These are phyloP conservation scores for Solanum bulbocastanum DNA, from an alignment of 257 asterid genomes.

Conservation along the genomic window DNA sequence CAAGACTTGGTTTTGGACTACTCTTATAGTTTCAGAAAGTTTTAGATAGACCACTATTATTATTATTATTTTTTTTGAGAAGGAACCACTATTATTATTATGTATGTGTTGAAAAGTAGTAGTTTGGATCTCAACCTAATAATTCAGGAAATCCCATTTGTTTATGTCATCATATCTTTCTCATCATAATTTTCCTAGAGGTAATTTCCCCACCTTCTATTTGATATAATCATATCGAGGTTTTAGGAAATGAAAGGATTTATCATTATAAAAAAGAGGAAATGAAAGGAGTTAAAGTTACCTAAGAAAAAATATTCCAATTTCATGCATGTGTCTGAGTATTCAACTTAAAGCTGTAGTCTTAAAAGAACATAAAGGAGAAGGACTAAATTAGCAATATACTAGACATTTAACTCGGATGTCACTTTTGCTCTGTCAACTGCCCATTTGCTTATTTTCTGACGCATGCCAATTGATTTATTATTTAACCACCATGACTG, in stretches of 20 bases:
- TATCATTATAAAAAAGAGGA: neutral
- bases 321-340: neutral
- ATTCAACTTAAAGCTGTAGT: neutral
- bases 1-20: neutral
- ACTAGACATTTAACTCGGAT: neutral
- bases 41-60: neutral
- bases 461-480: neutral
- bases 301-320: neutral
- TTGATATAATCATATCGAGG: neutral
- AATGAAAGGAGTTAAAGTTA: neutral
- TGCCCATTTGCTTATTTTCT: neutral
- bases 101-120: neutral
- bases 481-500: neutral
- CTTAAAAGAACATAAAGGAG: neutral
- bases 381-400: neutral
- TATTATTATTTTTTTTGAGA: neutral
- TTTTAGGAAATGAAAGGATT: neutral
- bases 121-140: neutral
- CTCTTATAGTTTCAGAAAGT: neutral
- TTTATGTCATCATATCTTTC: neutral
- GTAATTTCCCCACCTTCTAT: neutral
- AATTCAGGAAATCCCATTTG: neutral
- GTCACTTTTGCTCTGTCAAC: neutral
- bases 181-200: neutral
- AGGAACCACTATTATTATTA: neutral